Evolutionary conservation across 768 basidiomycete genomes (phyloP).

Genomic region (Pluteus cervinus): DNA sequence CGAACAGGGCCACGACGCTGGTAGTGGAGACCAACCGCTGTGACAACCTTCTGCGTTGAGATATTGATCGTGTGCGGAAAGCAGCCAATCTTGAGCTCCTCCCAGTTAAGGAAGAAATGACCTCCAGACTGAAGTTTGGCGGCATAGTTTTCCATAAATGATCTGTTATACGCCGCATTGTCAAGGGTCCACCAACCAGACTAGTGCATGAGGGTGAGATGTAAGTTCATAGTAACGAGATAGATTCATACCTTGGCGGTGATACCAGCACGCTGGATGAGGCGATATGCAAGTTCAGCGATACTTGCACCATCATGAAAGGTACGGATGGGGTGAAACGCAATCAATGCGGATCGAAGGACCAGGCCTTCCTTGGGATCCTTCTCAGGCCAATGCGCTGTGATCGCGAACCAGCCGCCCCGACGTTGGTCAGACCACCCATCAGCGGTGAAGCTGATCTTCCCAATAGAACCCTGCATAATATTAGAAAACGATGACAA

Average conservation of each 20-base stretch:
- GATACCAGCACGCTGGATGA: neutral
- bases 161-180: neutral
- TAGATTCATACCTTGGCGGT: no score
- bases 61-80: conserved; percentile 7
- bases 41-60: neutral
- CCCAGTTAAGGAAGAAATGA: neutral
- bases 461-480: neutral
- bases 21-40: neutral
- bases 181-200: neutral
- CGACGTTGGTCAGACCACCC: neutral
- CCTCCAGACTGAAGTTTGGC: neutral
- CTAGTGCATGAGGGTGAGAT: neutral
- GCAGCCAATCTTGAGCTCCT: conserved; percentile 3
- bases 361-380: neutral
- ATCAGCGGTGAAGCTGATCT: conserved; percentile 1
- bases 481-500: neutral
- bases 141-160: neutral
- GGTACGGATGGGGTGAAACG: conserved; percentile 1
- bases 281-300: neutral
- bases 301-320: neutral
- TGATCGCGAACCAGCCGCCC: neutral
- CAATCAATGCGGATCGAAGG: neutral
- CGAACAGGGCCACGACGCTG: no score
- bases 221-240: no score
- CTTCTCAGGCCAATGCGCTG: neutral